phyloP scores from a whole-genome alignment of 2,329 filamentous ascomycete genomes.

The Neoascochyta sp. region DNA sequence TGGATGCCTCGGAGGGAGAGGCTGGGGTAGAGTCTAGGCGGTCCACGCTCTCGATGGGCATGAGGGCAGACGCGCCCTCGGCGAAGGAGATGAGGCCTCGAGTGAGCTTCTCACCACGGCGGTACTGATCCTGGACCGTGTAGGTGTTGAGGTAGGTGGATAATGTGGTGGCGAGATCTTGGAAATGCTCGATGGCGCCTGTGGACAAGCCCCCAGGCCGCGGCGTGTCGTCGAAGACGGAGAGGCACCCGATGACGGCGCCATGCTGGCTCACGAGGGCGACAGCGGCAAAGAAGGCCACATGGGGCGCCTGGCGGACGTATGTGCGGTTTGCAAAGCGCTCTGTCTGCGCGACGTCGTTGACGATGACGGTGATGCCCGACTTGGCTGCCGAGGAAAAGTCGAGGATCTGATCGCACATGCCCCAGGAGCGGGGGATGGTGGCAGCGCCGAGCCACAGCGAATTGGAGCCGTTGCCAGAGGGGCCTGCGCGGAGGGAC shows the following conservation, averaged over 20 bases:
- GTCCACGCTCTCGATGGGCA: slow-evolving; percentile 11
- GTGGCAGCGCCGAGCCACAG: slow-evolving; percentile 33
- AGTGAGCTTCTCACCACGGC: slow-evolving; percentile 28
- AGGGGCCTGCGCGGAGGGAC: slow-evolving; percentile 15
- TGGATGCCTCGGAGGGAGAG: not conserved
- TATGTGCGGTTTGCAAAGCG: slow-evolving; percentile 15
- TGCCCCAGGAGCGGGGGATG: slow-evolving; percentile 23
- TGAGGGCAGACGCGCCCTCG: slow-evolving; percentile 23
- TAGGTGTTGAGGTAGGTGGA: slow-evolving; percentile 26
- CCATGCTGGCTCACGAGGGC: slow-evolving; percentile 22
- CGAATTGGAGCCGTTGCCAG: slow-evolving; percentile 4
- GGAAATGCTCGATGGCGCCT: slow-evolving; percentile 11
- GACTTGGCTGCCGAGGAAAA: not conserved
- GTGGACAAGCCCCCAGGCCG: slow-evolving; percentile 12
- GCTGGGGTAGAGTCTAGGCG: not conserved
- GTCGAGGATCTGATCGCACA: slow-evolving; percentile 22
- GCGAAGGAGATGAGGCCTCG: slow-evolving; percentile 32
- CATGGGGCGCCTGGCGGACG: slow-evolving; percentile 8
- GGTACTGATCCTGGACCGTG: slow-evolving; percentile 23
- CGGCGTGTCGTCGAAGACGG: slow-evolving; percentile 21
- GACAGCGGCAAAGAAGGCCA: slow-evolving; percentile 29
- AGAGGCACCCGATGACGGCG: slow-evolving; percentile 22
- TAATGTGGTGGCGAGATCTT: slow-evolving; percentile 26
- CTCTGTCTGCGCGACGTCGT: slow-evolving; percentile 10
- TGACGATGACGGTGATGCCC: slow-evolving; percentile 8